These are phyloP conservation scores for Boletellus ananiceps DNA, from an alignment of 768 basidiomycete species.

Conservation along the genomic window DNA sequence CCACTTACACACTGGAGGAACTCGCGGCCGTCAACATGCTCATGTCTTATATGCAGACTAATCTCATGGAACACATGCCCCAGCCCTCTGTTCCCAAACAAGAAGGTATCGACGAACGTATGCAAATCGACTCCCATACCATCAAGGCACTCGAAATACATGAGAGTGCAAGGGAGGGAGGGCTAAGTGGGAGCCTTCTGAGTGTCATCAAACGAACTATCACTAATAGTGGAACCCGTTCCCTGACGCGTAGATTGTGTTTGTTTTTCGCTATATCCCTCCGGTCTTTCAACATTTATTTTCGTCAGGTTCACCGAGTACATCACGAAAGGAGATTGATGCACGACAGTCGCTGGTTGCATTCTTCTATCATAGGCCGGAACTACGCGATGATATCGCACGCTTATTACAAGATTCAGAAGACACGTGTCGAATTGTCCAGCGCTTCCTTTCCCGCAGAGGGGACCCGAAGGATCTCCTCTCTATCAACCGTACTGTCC, in stretches of 20 bases:
- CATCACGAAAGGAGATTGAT: slow-evolving; percentile 66
- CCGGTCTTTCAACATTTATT: slow-evolving; percentile 11
- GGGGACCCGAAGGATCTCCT: slow-evolving; percentile 64
- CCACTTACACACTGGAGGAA: slow-evolving; percentile 38
- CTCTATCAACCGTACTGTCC: slow-evolving; percentile 58
- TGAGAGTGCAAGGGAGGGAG: slow-evolving; percentile 69
- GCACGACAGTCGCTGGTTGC: slow-evolving; percentile 73
- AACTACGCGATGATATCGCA: slow-evolving; percentile 61
- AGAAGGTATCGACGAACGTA: slow-evolving; percentile 53
- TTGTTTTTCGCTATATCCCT: slow-evolving; percentile 7
- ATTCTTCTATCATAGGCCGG: slow-evolving; percentile 56
- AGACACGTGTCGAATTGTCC: slow-evolving; percentile 72
- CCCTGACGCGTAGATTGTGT: slow-evolving; percentile 78
- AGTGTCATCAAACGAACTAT: slow-evolving; percentile 72
- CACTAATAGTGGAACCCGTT: slow-evolving; percentile 72
- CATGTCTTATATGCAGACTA: slow-evolving; percentile 57
- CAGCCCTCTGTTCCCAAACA: slow-evolving; percentile 50
- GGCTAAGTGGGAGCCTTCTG: slow-evolving; percentile 66
- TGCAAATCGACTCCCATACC: slow-evolving; percentile 88
- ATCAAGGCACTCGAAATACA: slow-evolving; percentile 85
- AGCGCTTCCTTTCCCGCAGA: slow-evolving; percentile 66
- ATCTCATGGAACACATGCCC: slow-evolving; percentile 79
- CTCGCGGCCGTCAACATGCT: slow-evolving; percentile 55
- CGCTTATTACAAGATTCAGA: slow-evolving; percentile 53
- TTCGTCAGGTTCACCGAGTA: slow-evolving; percentile 74